Base-by-base conservation (phyloP, 2,329 filamentous ascomycete genomes). In the Fusarium continuum region DNA sequence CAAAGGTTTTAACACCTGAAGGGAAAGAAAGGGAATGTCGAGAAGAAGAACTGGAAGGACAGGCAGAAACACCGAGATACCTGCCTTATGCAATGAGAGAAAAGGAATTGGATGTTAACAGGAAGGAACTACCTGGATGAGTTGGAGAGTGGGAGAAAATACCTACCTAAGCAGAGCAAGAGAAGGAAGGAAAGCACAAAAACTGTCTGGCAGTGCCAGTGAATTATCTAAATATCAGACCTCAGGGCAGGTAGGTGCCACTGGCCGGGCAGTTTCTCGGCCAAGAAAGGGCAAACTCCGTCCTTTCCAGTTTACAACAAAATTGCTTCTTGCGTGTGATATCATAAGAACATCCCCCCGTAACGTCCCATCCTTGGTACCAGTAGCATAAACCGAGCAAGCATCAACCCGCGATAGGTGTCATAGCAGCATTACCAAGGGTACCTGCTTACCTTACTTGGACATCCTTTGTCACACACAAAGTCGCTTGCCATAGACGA, bases 311-410 rank as follows among this genome's bases (percentile, higher is more conserved):
- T n/a, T n/a, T n/a, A n/a, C n/a, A n/a, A n/a, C n/a, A n/a, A n/a
- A n/a, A n/a, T n/a, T n/a, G n/a, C n/a, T n/a, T n/a, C n/a, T n/a
- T n/a, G n/a, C n/a, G n/a, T n/a, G n/a, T n/a, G n/a, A n/a, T n/a
- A 31, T 50, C 46, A 50, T 36, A 20, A 50, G 26, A 20, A 20
- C 48, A 35, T n/a, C n/a, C n/a, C n/a, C n/a, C n/a, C n/a, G n/a
- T n/a, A 60, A 49, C 38, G 60, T 64, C 49, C 61, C 55, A 64
- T 40, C 28, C 19, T 26, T n/a, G n/a, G n/a, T n/a, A n/a, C n/a
- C n/a, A 36, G 41, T 47, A 46, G 34, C 31, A 44, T 34, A 61
- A 48, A 29, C 36, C 28, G 31, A 34, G 17, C 19, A 50, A 32
- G 14, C 25, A 48, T 29, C n/a, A n/a, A 14, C 39, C 49, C 35